Evolutionary conservation across 2,329 filamentous ascomycete genomes (phyloP), one percentile per base, ranked within the genome.

Genomic region (Karstenula rhodostoma): DNA sequence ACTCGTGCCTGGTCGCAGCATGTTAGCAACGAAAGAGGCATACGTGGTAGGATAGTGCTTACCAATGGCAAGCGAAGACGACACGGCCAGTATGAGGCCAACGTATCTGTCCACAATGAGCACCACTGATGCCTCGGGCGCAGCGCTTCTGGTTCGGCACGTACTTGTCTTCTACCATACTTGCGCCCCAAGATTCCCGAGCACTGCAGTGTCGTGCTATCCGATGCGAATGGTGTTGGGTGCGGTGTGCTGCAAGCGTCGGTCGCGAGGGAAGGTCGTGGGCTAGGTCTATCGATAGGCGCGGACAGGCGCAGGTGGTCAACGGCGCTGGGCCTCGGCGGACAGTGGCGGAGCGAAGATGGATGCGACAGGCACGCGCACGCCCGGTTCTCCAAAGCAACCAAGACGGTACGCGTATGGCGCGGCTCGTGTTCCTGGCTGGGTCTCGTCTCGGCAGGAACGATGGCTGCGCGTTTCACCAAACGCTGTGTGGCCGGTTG

Each of bases 1-100:
- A 86, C 94, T 97, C 54, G 92, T 93, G 75, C 93, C 93, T 95
- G 70, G 6, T 42, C 10, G 15, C 15, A 40, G 23, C 33, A 4
- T 37, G 51, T 73, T 64, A 73, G 70, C 56, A 55, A 33, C 7
- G 12, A 23, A 27, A 54, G 37, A 22, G 8, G 17, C 25, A 22
- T n/a, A 22, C 13, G 12, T 19, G 32, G 56, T 22, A 33, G 33
- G 10, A n/a, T 29, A 9, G 25, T 19, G 62, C 71, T 51, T 69
- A 76, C 75, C 77, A 56, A 79, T 79, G 47, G 76, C 76, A 43
- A 79, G 67, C 54, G 77, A 79, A n/a, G 77, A 78, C 54, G 73
- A 73, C 59, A 80, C 67, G 57, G 78, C 78, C 67, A 80, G 69
- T 62, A 73, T 70, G 44, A 80, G 74, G 60, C 78, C 78, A 48